Evolutionary conservation across 2,329 filamentous ascomycete species (phyloP).

Genomic region (Penicillium oxalicum): DNA sequence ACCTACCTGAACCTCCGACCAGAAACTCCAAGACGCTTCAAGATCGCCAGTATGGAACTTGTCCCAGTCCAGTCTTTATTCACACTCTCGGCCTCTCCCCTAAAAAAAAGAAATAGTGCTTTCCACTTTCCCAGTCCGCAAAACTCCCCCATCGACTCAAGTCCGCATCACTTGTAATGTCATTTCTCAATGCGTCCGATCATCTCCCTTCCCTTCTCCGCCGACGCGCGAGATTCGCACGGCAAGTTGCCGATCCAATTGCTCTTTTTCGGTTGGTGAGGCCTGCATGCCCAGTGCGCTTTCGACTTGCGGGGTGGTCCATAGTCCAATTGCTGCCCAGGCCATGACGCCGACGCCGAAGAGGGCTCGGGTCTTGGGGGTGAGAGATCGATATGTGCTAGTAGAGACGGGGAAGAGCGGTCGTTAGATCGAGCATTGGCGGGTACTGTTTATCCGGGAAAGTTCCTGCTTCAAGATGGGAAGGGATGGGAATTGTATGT

Average conservation of each 20-base stretch:
- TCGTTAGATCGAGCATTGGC: too few relatives aligned
- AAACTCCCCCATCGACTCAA: background rate
- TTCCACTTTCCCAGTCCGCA: background rate
- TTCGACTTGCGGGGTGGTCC: conserved; percentile 66
- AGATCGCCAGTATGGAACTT: too few relatives aligned
- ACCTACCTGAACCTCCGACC: too few relatives aligned
- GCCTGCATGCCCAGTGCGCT: conserved; percentile 66
- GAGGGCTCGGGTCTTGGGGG: conserved; percentile 62
- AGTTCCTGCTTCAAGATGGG: too few relatives aligned
- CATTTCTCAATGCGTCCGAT: conserved; percentile 10
- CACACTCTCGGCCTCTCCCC: too few relatives aligned
- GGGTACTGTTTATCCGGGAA: too few relatives aligned
- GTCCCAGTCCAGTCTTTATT: too few relatives aligned
- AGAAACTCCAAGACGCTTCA: too few relatives aligned
- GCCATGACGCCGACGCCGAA: conserved; percentile 69
- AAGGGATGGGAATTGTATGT: too few relatives aligned
- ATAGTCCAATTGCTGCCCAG: conserved; percentile 70
- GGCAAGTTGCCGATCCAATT: conserved; percentile 47
- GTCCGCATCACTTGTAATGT: too few relatives aligned
- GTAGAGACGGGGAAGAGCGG: background rate
- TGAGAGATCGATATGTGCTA: conserved; percentile 66
- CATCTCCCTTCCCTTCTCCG: conserved; percentile 20
- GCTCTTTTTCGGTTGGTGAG: conserved; percentile 65
- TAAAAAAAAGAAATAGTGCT: too few relatives aligned
- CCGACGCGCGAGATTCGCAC: conserved; percentile 29